Conservation (phyloP, 495 filamentous ascomycete genomes). For the Penicillium subrubescens region DNA sequence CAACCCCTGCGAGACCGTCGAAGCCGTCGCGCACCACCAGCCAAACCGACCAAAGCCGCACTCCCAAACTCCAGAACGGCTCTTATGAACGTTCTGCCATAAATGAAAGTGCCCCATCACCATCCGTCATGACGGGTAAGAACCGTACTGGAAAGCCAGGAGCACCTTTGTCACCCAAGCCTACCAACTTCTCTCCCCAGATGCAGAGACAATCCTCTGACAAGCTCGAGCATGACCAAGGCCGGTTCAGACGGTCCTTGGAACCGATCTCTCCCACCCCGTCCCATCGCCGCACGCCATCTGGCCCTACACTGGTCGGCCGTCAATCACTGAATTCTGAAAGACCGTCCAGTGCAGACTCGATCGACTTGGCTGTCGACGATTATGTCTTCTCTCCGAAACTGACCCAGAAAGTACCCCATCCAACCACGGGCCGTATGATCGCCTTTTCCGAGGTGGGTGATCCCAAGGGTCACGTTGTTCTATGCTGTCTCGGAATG, state of each 20-base stretch:
- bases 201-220: conserved; percentile 40
- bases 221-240: conserved; percentile 39
- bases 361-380: conserved; percentile 83
- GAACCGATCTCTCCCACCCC: conserved; percentile 41
- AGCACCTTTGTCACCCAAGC: conserved; percentile 47
- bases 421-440: conserved; percentile 80
- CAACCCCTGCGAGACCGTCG: conserved; percentile 27
- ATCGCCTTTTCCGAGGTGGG: conserved; percentile 98
- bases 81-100: conserved; percentile 18
- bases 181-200: conserved; percentile 43
- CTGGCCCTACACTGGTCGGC: conserved; percentile 35
- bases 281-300: conserved; percentile 44
- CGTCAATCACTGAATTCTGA: conserved; percentile 41
- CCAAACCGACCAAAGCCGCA: conserved; percentile 27
- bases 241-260: conserved; percentile 38
- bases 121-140: conserved; percentile 58
- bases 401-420: conserved; percentile 80
- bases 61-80: conserved; percentile 19
- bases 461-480: conserved; percentile 85
- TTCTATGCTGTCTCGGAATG: conserved; percentile 98
- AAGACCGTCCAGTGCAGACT: conserved; percentile 77
- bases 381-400: conserved; percentile 83
- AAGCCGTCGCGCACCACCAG: conserved; percentile 29
- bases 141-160: conserved; percentile 52
- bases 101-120: conserved; percentile 71